Percentiles rank a stretch among this genome's conserved stretches.
Conservation (phyloP, 2,329 filamentous ascomycete species). For the Colletotrichum sublineola region DNA sequence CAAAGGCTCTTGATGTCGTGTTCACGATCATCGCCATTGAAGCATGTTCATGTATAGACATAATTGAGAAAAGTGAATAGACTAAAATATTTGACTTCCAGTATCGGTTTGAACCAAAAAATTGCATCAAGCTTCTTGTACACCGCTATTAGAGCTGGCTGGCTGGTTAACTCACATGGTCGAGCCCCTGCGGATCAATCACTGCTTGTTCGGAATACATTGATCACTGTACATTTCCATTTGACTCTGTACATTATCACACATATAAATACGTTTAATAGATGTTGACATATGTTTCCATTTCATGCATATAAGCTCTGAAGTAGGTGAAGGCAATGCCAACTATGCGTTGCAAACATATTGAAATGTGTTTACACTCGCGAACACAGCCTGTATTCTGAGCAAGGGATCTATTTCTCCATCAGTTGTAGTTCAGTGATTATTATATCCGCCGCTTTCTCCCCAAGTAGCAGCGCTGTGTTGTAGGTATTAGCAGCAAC, state of each 20-base stretch:
- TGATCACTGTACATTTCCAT: too few relatives aligned
- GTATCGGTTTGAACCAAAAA: not conserved
- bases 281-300: not conserved
- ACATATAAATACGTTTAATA: not conserved
- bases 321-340: too few relatives aligned
- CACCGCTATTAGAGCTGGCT: not conserved
- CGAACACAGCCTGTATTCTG: too few relatives aligned
- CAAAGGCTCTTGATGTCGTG: not conserved
- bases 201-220: not conserved
- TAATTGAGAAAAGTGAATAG: not conserved
- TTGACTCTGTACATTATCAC: not conserved
- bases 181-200: not conserved
- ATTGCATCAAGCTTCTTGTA: not conserved
- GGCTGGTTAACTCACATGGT: not conserved
- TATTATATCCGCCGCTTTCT: conserved; percentile 59
- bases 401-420: conserved; percentile 22
- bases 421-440: conserved; percentile 49
- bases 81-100: not conserved
- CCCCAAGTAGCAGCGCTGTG: conserved; percentile 62
- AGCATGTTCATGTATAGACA: not conserved
- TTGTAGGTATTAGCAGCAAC: conserved; percentile 63
- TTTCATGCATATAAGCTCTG: too few relatives aligned
- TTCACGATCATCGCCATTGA: too few relatives aligned
- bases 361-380: too few relatives aligned
- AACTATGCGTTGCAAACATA: too few relatives aligned